Conservation (phyloP, 1,284 basidiomycete genomes). For the Malassezia obtusa region DNA sequence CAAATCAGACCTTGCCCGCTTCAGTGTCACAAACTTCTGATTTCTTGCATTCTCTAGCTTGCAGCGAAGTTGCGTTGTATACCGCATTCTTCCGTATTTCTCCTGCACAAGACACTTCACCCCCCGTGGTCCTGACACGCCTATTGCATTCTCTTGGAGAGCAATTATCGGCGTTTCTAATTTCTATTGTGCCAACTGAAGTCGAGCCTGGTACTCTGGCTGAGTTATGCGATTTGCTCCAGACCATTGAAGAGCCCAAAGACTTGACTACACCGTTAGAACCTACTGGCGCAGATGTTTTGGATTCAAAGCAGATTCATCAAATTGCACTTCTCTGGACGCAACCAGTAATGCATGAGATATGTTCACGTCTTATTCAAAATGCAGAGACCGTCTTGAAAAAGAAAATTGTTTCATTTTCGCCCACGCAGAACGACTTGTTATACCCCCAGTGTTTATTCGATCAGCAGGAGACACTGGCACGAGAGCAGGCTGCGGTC, state of each 20-base stretch:
- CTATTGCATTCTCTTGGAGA: neutral
- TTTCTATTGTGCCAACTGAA: neutral
- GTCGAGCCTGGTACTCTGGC: neutral
- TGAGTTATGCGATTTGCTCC: neutral
- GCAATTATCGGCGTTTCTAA: neutral
- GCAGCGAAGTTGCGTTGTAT: neutral
- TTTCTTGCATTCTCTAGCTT: neutral
- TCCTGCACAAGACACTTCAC: neutral
- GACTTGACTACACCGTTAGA: neutral
- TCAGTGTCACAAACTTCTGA: neutral
- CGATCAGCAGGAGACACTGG: neutral
- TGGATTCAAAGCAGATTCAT: neutral
- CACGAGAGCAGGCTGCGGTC: neutral
- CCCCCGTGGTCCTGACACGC: neutral
- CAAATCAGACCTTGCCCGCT: neutral
- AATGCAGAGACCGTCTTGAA: neutral
- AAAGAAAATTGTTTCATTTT: neutral
- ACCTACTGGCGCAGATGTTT: neutral
- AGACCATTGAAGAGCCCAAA: neutral
- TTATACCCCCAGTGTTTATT: neutral
- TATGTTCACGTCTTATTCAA: constrained; percentile 1
- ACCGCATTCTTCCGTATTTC: neutral
- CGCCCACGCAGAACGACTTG: neutral
- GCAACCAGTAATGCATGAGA: neutral
- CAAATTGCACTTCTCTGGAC: neutral